Base-by-base conservation (phyloP, 2,329 filamentous ascomycete species). In the Epichloe coenophiala region DNA sequence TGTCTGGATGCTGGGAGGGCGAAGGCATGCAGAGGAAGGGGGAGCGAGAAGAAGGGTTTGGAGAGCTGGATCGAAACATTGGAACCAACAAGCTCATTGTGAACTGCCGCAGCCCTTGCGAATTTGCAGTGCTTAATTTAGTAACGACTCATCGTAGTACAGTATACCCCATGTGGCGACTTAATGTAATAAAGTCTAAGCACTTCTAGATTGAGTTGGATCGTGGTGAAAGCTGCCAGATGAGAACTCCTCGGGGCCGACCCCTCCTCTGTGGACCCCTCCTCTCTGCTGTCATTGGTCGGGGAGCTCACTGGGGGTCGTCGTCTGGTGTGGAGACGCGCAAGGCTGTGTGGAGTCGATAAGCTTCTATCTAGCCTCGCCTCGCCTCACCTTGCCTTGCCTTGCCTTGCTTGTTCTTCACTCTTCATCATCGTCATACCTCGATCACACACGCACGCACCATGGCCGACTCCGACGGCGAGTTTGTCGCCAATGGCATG, bases 381-480 rank as follows among this genome's bases (percentile, higher is more conserved):
- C 40, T 45, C 12, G 45, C 45, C 42, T 44, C 13, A 17, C 17
- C 17, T 17, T 17, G 17, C 17, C 17, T 17, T 17, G 42, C 40
- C 40, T 45, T 17, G 41, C 45, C 42, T 45, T 6, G 42, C 31
- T 19, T 17, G 9, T 44, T 23, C 37, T 38, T 46, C 40, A 13
- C 39, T 5, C 3, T 17, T 44, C 19, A 47, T 8, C 31, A 42
- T 46, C 37, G 27, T 21, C 38, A 5, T 31, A 6, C 19, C 41
- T 33, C 31, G 13, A 31, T 35, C 47, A 27, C 4, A 17, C 47
- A 31, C 23, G 27, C 33, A n/a, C 33, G 31, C 39, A 55, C 54
- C 56, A 87, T 87, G 84, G 80, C 81, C 51, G 83, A 86, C 67
- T 86, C 83, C 17, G 84, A 87, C 61, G 83, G 79, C 65, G 83